Conservation (phyloP, 1,139 yeast genomes). For the Taiozyma sp. region DNA sequence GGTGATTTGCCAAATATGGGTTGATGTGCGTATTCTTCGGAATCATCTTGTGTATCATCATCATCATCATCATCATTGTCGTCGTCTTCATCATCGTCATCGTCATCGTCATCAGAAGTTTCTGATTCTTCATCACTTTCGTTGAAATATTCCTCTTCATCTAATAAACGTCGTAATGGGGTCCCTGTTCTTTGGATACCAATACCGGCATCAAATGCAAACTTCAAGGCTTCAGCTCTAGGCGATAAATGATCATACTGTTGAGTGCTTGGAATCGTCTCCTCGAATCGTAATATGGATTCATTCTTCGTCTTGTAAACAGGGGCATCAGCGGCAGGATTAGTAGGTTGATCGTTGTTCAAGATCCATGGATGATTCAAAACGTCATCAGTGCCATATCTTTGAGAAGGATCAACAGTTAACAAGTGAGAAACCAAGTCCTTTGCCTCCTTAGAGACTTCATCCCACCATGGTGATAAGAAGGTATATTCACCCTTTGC, state of each 20-base stretch:
- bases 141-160: constrained; percentile 22
- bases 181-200: constrained; percentile 86
- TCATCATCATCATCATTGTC: constrained; percentile 16
- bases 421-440: constrained; percentile 69
- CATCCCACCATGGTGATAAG: constrained; percentile 97
- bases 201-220: constrained; percentile 86
- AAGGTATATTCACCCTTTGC: constrained; percentile 81
- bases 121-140: constrained; percentile 23
- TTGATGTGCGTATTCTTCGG: constrained; percentile 13
- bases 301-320: constrained; percentile 14
- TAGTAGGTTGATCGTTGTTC: constrained; percentile 18
- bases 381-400: constrained; percentile 78
- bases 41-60: constrained; percentile 10
- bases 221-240: constrained; percentile 25
- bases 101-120: constrained; percentile 13
- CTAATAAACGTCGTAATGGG: constrained; percentile 18
- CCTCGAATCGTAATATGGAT: constrained; percentile 21
- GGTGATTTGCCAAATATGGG: constrained; percentile 12
- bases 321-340: constrained; percentile 67
- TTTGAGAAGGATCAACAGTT: constrained; percentile 74
- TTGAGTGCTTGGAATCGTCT: constrained; percentile 18
- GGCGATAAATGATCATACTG: constrained; percentile 12
- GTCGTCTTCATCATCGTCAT: constrained; percentile 13
- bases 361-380: constrained; percentile 78
- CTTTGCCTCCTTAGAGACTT: constrained; percentile 76